Conservation (phyloP, 2,329 filamentous ascomycete genomes). For the Beauveria pseudobassiana region DNA sequence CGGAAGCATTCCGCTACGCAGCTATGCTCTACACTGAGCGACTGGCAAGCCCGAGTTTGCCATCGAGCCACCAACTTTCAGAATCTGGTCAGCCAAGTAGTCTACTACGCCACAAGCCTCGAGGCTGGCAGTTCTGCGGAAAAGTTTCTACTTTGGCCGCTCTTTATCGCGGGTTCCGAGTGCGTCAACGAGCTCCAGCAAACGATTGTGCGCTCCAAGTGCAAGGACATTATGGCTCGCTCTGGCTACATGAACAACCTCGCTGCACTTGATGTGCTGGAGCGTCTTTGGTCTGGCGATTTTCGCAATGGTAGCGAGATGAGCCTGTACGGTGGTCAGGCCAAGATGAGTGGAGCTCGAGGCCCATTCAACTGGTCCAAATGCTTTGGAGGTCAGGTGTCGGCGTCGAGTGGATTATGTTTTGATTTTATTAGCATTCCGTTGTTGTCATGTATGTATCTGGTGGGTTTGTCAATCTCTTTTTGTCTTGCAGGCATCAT, state of each 20-base stretch:
- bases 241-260: conserved; percentile 93
- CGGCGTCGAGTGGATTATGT: conserved; percentile 62
- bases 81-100: conserved; percentile 70
- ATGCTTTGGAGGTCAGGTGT: conserved; percentile 48
- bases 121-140: conserved; percentile 64
- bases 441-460: conserved; percentile 13
- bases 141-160: conserved; percentile 88
- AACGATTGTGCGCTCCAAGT: conserved; percentile 69
- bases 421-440: conserved; percentile 31
- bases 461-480: conserved; percentile 8
- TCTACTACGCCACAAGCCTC: conserved; percentile 76
- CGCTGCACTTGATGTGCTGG: conserved; percentile 74
- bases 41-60: conserved; percentile 66
- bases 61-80: conserved; percentile 73
- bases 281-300: conserved; percentile 69
- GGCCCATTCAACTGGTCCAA: conserved; percentile 52
- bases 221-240: conserved; percentile 77
- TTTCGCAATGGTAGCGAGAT: conserved; percentile 29
- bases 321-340: conserved; percentile 20
- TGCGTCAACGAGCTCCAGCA: conserved; percentile 77
- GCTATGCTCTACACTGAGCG: conserved; percentile 86
- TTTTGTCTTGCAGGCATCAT: neutral
- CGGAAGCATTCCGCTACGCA: conserved; percentile 83
- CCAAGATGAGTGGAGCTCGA: conserved; percentile 31
- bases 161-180: conserved; percentile 86